phyloP scores from a whole-genome alignment of 2,329 filamentous ascomycete species.

The Botrytis cinerea region DNA sequence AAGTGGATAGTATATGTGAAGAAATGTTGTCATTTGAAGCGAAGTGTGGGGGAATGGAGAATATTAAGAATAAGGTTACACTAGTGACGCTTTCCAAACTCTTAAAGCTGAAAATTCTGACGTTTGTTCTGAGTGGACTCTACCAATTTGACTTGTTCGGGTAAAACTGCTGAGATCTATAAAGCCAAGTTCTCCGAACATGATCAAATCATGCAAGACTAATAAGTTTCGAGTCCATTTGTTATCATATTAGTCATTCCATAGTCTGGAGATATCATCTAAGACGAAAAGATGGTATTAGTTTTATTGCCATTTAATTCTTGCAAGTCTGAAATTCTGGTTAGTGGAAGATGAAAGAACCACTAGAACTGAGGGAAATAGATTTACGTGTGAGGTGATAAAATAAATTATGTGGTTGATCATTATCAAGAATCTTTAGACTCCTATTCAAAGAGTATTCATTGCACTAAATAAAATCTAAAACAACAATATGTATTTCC shows the following conservation, averaged over 20 bases:
- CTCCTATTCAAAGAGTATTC: not conserved
- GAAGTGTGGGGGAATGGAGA: rapidly evolving
- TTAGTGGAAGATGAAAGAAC: not conserved
- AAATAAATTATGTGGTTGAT: not conserved
- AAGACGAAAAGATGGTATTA: not conserved
- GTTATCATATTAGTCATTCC: not conserved
- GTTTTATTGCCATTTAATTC: not conserved
- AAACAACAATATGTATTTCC: not conserved
- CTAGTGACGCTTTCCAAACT: not conserved
- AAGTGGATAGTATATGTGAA: not conserved
- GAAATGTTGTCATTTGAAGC: not conserved
- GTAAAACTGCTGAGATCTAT: not conserved
- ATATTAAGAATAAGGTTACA: rapidly evolving
- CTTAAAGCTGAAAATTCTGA: not conserved
- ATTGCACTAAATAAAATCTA: not conserved
- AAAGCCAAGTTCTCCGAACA: not conserved
- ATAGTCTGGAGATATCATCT: not conserved
- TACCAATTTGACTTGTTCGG: not conserved
- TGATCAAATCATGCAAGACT: not conserved
- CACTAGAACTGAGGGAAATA: not conserved
- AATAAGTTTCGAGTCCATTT: not conserved
- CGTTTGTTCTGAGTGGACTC: not conserved
- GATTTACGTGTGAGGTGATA: rapidly evolving
- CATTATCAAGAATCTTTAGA: not conserved
- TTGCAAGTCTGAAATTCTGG: not conserved